Evolutionary conservation across 305 asterid species (phyloP).

Genomic region (Andrographis paniculata): DNA sequence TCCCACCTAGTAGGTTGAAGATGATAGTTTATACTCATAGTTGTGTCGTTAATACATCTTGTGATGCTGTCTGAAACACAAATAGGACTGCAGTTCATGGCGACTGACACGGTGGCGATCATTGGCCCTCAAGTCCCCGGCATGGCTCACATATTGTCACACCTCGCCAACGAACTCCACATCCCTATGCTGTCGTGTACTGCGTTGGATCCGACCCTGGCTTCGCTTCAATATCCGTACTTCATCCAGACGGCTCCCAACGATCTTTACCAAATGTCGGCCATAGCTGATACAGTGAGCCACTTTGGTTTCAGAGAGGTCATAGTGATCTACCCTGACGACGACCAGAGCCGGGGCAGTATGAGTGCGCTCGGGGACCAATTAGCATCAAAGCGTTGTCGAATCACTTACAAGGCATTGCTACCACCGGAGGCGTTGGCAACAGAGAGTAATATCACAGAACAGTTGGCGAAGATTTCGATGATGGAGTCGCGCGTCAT

Average conservation of each 20-base stretch:
- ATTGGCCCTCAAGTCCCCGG: conserved; percentile 77
- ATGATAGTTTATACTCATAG: too few relatives aligned
- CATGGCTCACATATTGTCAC: conserved; percentile 75
- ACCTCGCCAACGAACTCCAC: conserved; percentile 77
- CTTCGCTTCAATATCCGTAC: conserved; percentile 81
- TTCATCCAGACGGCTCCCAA: conserved; percentile 77
- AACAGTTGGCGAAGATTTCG: conserved; percentile 34
- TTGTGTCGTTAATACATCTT: not conserved
- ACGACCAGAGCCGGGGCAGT: conserved; percentile 63
- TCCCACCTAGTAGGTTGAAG: not conserved
- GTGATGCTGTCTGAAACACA: conserved; percentile 6
- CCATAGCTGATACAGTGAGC: conserved; percentile 62
- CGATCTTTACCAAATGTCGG: conserved; percentile 64
- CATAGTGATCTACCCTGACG: conserved; percentile 50
- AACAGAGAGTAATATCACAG: conserved; percentile 26
- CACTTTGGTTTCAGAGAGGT: conserved; percentile 56
- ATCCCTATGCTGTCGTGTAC: conserved; percentile 79
- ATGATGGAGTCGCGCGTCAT: conserved; percentile 68
- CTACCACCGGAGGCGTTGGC: conserved; percentile 45
- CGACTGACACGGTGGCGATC: conserved; percentile 61
- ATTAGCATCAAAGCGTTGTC: conserved; percentile 52
- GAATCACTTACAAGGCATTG: conserved; percentile 50
- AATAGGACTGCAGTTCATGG: conserved; percentile 76
- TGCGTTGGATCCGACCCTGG: conserved; percentile 63
- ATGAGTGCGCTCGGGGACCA: conserved; percentile 48